Percentiles rank a stretch among this genome's conserved stretches.
phyloP scores from a whole-genome alignment of 2,329 filamentous ascomycete species.

The Microdochium trichocladiopsis region DNA sequence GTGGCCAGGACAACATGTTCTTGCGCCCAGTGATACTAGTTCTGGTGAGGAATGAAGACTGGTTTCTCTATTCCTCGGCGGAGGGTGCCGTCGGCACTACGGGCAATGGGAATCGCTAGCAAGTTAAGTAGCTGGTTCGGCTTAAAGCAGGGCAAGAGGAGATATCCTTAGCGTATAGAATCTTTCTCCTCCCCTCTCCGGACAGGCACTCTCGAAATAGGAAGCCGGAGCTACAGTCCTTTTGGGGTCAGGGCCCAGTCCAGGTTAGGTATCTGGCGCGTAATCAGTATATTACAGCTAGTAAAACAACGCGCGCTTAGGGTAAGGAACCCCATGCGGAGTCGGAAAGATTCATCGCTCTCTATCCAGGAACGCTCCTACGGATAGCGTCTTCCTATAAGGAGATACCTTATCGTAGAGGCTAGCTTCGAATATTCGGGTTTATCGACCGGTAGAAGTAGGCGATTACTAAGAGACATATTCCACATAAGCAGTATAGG shows the following conservation, averaged over 20 bases:
- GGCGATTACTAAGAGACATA: not conserved
- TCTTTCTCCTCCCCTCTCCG: too few species aligned
- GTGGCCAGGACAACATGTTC: not conserved
- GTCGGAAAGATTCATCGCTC: not conserved
- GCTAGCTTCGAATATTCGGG: not conserved
- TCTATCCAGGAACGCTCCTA: not conserved
- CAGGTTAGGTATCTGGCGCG: not conserved
- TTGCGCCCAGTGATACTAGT: not conserved
- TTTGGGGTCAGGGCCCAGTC: not conserved
- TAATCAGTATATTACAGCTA: not conserved
- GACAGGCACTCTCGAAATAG: not conserved
- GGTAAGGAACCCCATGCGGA: not conserved
- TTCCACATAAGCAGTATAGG: constrained; percentile 5
- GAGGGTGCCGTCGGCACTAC: not conserved
- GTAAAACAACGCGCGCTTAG: not conserved
- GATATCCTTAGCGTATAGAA: not conserved
- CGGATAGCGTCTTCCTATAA: not conserved
- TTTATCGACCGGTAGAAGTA: not conserved
- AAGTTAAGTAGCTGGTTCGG: not conserved
- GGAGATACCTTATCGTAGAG: not conserved
- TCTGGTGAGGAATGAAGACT: not conserved
- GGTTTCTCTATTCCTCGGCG: not conserved
- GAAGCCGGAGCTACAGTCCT: not conserved
- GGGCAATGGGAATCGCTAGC: not conserved
- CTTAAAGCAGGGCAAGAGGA: not conserved